Conservation (phyloP, 192 early-diverging fungal genomes). For the Backusella tarrabulga region DNA sequence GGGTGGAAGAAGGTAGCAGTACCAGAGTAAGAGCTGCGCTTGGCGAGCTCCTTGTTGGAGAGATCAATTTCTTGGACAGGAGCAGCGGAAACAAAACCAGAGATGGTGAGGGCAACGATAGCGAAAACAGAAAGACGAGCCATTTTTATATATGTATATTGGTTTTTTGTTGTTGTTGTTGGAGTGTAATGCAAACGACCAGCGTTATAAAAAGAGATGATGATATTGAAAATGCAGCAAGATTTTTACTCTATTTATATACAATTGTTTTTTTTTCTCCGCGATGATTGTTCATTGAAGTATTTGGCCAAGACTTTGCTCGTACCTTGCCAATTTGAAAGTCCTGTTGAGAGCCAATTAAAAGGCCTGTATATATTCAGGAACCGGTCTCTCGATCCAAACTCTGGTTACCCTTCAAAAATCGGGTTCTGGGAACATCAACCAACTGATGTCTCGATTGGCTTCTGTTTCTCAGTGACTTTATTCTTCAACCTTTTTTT, state of each 20-base stretch:
- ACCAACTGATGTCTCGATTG: background rate
- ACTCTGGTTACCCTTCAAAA: background rate
- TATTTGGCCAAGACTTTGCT: background rate
- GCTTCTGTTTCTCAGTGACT: background rate
- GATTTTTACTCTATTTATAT: no score
- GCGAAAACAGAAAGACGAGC: slow-evolving; percentile 1
- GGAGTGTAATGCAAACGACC: background rate
- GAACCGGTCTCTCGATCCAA: background rate
- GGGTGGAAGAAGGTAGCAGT: slow-evolving; percentile 15
- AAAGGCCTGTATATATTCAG: background rate
- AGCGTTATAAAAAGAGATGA: background rate
- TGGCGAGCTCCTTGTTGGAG: background rate
- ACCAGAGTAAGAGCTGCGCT: background rate
- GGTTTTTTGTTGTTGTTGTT: no score
- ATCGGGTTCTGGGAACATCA: background rate
- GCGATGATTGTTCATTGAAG: background rate
- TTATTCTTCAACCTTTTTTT: no score
- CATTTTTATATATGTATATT: background rate
- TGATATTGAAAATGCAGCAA: background rate
- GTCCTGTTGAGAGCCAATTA: background rate
- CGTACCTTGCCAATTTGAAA: background rate
- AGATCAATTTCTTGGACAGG: background rate
- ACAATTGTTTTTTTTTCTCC: background rate
- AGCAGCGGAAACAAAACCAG: background rate
- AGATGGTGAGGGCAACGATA: background rate